Conservation (phyloP, 179 eudicot genomes). For the Beta macrorhiza region DNA sequence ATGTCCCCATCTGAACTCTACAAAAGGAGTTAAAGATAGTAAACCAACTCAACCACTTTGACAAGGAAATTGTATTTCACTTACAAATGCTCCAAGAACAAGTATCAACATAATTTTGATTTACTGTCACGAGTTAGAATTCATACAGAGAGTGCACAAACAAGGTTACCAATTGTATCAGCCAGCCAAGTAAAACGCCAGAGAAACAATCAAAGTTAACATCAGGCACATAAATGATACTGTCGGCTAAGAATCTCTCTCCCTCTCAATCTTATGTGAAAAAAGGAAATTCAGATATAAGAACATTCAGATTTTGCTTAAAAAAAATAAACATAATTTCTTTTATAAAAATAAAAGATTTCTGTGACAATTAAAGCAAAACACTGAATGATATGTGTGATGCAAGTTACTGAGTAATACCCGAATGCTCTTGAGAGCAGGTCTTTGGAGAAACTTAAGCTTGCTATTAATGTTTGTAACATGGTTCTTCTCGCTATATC, state of each 20-base stretch:
- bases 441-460: conserved; percentile 21
- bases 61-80: no score
- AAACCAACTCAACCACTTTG: not conserved
- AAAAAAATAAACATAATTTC: not conserved
- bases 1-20: conserved; percentile 79
- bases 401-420: conserved; percentile 17
- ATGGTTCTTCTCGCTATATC: not conserved
- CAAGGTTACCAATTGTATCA: not conserved
- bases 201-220: not conserved
- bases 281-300: no score
- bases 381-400: not conserved
- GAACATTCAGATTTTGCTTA: not conserved
- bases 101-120: no score
- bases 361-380: not conserved
- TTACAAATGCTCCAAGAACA: no score
- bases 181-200: not conserved
- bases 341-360: not conserved
- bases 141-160: no score
- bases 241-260: not conserved
- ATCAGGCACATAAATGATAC: not conserved
- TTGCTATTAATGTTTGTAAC: conserved; percentile 11
- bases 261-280: no score
- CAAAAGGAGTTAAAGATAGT: not conserved
- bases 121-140: no score
- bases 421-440: conserved; percentile 28